These are phyloP conservation scores for Tubosaeta sp. DNA, from an alignment of 768 basidiomycete species.

Conservation along the genomic window DNA sequence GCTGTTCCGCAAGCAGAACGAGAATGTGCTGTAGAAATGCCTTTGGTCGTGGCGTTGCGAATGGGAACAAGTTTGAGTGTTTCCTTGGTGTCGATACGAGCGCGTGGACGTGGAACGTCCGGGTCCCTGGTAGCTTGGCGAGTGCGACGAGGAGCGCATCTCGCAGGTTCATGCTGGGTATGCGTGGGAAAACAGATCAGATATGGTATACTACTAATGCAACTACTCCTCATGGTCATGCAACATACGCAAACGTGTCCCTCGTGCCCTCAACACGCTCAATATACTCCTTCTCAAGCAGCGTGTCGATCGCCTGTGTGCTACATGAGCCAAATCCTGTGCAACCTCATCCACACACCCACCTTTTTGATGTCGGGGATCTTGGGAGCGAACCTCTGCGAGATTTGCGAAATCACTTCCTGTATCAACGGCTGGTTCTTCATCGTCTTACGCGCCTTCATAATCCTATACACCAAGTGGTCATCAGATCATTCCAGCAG, in stretches of 20 bases:
- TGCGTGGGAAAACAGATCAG: constrained; percentile 18
- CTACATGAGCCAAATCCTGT: not conserved
- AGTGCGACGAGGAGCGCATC: constrained; percentile 61
- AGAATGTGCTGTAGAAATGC: constrained; percentile 74
- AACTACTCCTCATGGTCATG: constrained; percentile 22
- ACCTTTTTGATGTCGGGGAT: constrained; percentile 98
- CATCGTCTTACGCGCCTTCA: constrained; percentile 95
- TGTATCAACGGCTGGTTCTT: constrained; percentile 89
- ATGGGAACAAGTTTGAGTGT: constrained; percentile 67
- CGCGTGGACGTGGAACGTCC: constrained; percentile 71
- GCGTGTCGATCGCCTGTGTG: constrained; percentile 78
- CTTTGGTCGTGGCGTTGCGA: constrained; percentile 61
- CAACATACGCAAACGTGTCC: constrained; percentile 55
- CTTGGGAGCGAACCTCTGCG: constrained; percentile 85
- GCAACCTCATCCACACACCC: not conserved
- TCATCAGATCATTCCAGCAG: not conserved
- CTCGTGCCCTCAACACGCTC: constrained; percentile 90
- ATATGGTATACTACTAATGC: constrained; percentile 24
- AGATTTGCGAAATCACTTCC: constrained; percentile 87
- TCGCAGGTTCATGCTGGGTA: constrained; percentile 44
- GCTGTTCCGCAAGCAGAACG: constrained; percentile 66
- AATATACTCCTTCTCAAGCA: constrained; percentile 97
- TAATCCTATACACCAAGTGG: constrained; percentile 53
- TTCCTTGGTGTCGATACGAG: constrained; percentile 68
- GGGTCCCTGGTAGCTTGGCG: constrained; percentile 54